Evolutionary conservation across 2,329 filamentous ascomycete species (phyloP), one percentile per base, ranked within the genome.

Genomic region (Pseudogymnoascus sp.): DNA sequence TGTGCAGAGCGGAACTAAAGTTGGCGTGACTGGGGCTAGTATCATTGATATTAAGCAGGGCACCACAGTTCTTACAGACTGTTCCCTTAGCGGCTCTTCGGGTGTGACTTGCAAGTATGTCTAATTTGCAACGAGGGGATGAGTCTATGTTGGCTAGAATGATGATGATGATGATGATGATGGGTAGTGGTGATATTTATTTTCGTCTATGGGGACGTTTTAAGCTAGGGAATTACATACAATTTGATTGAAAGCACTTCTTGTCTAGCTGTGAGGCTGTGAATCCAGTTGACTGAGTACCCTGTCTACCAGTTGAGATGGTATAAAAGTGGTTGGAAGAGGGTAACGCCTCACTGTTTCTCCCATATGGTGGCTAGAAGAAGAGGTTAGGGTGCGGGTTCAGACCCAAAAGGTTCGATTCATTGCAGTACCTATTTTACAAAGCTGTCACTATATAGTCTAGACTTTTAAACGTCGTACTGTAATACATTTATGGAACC

Each of bases 21-120:
- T 49, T 3, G 43, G 43, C 14, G 73, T 73, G 16, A 72, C 75
- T 23, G 71, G 76, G 7, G 76, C 75, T 18, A 72, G 69, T 2
- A 70, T 80, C 62, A 69, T 81, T 56, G 77, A 81, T 61, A 75
- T 81, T 59, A 63, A 76, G 69, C 77, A 80, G 69, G 71, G 71
- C 31, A 69, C 67, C 37, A 64, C 71, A 31, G 67, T 77, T 11
- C 63, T 77, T 46, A 68, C 66, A n/a, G 42, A 60, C 21, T 66
- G 64, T 61, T 63, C 65, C 28, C 56, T 60, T 38, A 36, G 31
- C 28, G 56, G 56, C 31, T 60, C 56, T 34, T 65, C 63, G 21
- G 38, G n/a, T 4, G 68, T 69, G 25, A 65, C 40, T 23, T 67
- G 65, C 60, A 49, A 18, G 14, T 69, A 69, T 59, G 65, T 68